Conservation (phyloP, 352 stramenopile genomes). For the Pythium grandisporangium region DNA sequence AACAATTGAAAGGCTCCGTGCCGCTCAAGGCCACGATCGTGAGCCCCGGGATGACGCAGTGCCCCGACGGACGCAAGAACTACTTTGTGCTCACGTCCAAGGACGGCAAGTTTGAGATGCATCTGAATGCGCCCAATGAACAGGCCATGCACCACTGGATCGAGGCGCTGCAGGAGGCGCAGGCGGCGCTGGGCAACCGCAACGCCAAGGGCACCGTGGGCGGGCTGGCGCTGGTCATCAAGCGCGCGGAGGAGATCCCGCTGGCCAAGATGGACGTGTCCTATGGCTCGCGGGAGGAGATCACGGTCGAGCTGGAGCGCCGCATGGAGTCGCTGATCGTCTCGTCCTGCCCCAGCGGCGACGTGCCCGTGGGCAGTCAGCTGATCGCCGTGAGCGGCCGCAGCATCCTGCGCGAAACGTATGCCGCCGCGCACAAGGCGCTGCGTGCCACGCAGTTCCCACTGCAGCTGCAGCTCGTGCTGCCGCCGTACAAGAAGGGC, state of each 20-base stretch:
- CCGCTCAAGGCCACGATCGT: conserved; percentile 72
- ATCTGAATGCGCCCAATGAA: conserved; percentile 75
- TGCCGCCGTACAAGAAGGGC: conserved; percentile 79
- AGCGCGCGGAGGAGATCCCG: conserved; percentile 71
- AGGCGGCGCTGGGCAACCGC: conserved; percentile 42
- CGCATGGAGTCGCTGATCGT: conserved; percentile 73
- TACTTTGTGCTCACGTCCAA: conserved; percentile 83
- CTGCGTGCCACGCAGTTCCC: conserved; percentile 50
- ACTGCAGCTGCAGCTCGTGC: conserved; percentile 60
- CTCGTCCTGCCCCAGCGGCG: conserved; percentile 29
- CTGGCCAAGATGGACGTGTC: conserved; percentile 48
- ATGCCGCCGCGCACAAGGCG: conserved; percentile 32
- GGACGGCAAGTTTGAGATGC: conserved; percentile 79
- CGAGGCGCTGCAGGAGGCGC: conserved; percentile 70
- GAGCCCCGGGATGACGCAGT: conserved; percentile 76
- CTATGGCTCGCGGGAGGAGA: conserved; percentile 52
- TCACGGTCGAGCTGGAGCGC: conserved; percentile 64
- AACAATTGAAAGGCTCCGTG: conserved; percentile 60
- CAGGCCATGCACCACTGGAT: conserved; percentile 84
- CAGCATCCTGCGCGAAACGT: conserved; percentile 63
- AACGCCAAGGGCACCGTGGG: conserved; percentile 43
- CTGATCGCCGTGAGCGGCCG: conserved; percentile 47
- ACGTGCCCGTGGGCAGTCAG: conserved; percentile 60
- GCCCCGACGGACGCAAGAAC: conserved; percentile 66
- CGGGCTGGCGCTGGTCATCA: conserved; percentile 60